phyloP scores from a whole-genome alignment of 768 basidiomycete species.

The Mycena polygramma region DNA sequence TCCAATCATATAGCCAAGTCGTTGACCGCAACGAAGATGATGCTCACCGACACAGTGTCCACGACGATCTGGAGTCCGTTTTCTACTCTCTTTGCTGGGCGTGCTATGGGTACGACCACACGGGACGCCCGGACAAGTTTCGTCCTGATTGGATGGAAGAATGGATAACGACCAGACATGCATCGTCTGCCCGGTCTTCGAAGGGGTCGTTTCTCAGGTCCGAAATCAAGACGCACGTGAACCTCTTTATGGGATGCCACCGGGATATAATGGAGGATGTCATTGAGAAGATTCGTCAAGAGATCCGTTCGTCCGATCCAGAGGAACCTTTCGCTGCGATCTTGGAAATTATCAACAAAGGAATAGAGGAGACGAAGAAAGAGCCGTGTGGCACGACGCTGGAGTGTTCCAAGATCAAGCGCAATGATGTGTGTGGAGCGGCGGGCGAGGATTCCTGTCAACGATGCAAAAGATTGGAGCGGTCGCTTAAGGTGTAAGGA shows the following conservation, averaged over 20 bases:
- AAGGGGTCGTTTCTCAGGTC: background rate
- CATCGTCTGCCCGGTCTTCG: background rate
- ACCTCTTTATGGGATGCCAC: slow-evolving; percentile 29
- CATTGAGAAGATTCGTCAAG: slow-evolving; percentile 11
- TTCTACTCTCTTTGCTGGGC: slow-evolving; percentile 33
- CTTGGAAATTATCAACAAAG: slow-evolving; percentile 5
- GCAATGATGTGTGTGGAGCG: background rate
- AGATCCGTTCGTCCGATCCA: background rate
- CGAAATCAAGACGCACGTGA: slow-evolving; percentile 7
- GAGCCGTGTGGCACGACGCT: slow-evolving; percentile 2
- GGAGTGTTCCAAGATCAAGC: slow-evolving; percentile 9
- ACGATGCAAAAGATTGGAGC: background rate
- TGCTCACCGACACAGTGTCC: background rate
- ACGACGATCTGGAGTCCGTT: slow-evolving; percentile 23
- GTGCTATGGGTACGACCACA: slow-evolving; percentile 31
- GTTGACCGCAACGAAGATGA: background rate
- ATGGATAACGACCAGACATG: background rate
- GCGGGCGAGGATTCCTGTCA: background rate
- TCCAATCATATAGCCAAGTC: slow-evolving; percentile 4
- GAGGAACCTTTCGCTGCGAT: background rate
- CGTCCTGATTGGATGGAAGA: slow-evolving; percentile 17
- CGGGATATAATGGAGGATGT: slow-evolving; percentile 25
- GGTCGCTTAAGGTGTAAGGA: background rate
- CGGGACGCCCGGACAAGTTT: slow-evolving; percentile 23
- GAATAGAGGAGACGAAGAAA: background rate